Percentiles rank a stretch among this genome's conserved stretches.
phyloP scores from a whole-genome alignment of 2,329 filamentous ascomycete genomes.

The Drechslera avenae region DNA sequence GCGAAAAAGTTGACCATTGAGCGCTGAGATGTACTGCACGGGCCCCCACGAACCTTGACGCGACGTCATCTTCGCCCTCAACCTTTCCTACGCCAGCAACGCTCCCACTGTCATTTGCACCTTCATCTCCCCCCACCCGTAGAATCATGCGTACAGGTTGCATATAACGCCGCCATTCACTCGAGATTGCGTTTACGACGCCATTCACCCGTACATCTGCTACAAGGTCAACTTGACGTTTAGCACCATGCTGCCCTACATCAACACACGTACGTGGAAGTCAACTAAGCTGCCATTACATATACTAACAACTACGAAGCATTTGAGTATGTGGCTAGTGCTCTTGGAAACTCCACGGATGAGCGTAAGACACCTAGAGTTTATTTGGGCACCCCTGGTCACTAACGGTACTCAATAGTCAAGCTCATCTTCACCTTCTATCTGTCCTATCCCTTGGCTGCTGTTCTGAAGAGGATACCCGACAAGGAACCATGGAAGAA shows the following conservation, averaged over 20 bases:
- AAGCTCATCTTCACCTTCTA: constrained; percentile 92
- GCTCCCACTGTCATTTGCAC: constrained; percentile 10
- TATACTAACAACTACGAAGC: constrained; percentile 49
- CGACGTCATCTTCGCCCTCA: constrained; percentile 18
- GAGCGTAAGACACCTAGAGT: constrained; percentile 57
- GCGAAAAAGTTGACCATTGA: constrained; percentile 12
- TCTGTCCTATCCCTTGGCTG: constrained; percentile 89
- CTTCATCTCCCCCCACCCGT: not conserved
- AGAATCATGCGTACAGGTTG: constrained; percentile 19
- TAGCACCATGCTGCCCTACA: constrained; percentile 65
- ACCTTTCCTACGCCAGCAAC: not conserved
- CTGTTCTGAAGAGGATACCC: constrained; percentile 84
- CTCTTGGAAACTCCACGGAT: constrained; percentile 67
- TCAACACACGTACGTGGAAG: constrained; percentile 62
- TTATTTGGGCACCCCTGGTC: not conserved
- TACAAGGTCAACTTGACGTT: not conserved
- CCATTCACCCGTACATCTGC: not conserved
- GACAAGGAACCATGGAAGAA: constrained; percentile 83
- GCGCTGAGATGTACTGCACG: constrained; percentile 11
- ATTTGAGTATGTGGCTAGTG: constrained; percentile 63
- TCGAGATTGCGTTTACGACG: not conserved
- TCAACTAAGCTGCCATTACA: not conserved
- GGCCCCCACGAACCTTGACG: constrained; percentile 2
- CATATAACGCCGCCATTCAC: constrained; percentile 17
- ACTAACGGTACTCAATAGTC: constrained; percentile 60